A percentile compares a stretch with the other conserved stretches of the same genome.
These are phyloP conservation scores for Xylariaceae sp. DNA, from an alignment of 2,329 filamentous ascomycete genomes.

Conservation along the genomic window DNA sequence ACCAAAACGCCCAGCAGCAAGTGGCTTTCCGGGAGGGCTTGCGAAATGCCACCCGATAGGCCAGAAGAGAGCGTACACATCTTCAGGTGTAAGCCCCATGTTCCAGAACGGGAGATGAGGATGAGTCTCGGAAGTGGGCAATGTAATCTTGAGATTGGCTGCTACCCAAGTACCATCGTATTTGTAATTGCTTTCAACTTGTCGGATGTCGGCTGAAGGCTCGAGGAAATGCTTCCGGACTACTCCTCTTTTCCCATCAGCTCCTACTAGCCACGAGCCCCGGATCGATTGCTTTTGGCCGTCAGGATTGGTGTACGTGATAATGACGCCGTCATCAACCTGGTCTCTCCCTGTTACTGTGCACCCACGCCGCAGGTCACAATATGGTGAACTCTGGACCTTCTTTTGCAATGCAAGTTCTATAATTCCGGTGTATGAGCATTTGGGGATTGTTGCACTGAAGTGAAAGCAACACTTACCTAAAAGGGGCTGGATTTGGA, in stretches of 20 bases:
- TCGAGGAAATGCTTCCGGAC: slow-evolving; percentile 45
- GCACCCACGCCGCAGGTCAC: slow-evolving; percentile 19
- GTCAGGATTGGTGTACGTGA: slow-evolving; percentile 15
- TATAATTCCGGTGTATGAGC: slow-evolving; percentile 6
- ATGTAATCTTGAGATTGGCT: slow-evolving; percentile 40
- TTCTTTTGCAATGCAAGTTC: slow-evolving; percentile 17
- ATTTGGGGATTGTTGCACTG: background rate
- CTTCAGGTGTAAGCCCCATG: slow-evolving; percentile 40
- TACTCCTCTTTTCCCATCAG: slow-evolving; percentile 46
- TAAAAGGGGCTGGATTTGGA: slow-evolving; percentile 23
- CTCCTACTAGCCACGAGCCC: slow-evolving; percentile 35
- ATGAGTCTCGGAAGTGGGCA: slow-evolving; percentile 43
- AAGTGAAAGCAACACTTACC: slow-evolving; percentile 8
- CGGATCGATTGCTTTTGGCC: slow-evolving; percentile 7
- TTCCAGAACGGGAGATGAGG: slow-evolving; percentile 46
- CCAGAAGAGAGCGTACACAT: slow-evolving; percentile 47
- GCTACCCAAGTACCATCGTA: slow-evolving; percentile 46
- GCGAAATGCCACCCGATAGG: slow-evolving; percentile 42
- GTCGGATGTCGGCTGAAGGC: slow-evolving; percentile 33
- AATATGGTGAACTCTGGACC: slow-evolving; percentile 14
- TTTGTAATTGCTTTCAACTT: slow-evolving; percentile 30
- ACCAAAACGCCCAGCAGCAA: slow-evolving; percentile 44
- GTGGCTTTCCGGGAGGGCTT: slow-evolving; percentile 38
- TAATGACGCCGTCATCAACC: slow-evolving; percentile 4
- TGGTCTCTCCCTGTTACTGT: slow-evolving; percentile 17